Evolutionary conservation across 306 rosid genomes (phyloP).

Genomic region (Sechiopsis laciniata): DNA sequence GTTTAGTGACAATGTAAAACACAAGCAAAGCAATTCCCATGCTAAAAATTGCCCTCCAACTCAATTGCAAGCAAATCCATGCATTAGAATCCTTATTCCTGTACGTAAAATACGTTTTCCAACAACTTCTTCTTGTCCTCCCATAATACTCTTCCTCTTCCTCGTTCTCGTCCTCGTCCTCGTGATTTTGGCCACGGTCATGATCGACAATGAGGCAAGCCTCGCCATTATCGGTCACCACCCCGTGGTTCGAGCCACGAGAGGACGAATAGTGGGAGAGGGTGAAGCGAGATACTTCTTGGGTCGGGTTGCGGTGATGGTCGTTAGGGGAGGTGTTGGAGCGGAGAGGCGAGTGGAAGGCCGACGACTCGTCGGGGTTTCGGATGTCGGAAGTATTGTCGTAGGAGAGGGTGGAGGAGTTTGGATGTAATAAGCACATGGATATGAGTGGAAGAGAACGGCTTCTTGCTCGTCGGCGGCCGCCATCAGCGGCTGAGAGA

Average conservation of each 20-base stretch:
- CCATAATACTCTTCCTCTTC: slow-evolving; percentile 34
- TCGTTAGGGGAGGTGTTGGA: slow-evolving; percentile 27
- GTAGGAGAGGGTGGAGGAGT: slow-evolving; percentile 73
- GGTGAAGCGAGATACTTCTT: slow-evolving; percentile 36
- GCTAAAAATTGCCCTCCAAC: slow-evolving; percentile 63
- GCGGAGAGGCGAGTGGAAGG: slow-evolving; percentile 38
- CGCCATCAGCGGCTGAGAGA: slow-evolving; percentile 28
- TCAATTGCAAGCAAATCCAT: slow-evolving; percentile 74
- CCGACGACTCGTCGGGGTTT: slow-evolving; percentile 47
- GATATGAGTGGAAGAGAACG: slow-evolving; percentile 44
- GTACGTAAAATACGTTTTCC: slow-evolving; percentile 57
- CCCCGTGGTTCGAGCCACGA: slow-evolving; percentile 57
- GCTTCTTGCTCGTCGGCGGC: slow-evolving; percentile 55
- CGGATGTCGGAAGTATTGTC: slow-evolving; percentile 46
- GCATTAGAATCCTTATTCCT: slow-evolving; percentile 43
- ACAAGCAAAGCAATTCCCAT: slow-evolving; percentile 74
- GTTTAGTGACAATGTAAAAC: slow-evolving; percentile 69
- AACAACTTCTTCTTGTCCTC: slow-evolving; percentile 32
- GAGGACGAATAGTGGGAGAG: slow-evolving; percentile 53
- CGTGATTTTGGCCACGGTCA: background rate
- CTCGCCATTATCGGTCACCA: slow-evolving; percentile 34
- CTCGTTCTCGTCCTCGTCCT: no score
- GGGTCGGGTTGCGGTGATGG: slow-evolving; percentile 11
- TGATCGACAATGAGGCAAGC: slow-evolving; percentile 30
- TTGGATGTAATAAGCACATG: slow-evolving; percentile 64